Base-by-base conservation (phyloP, 306 rosid species). In the Malus asiatica region DNA sequence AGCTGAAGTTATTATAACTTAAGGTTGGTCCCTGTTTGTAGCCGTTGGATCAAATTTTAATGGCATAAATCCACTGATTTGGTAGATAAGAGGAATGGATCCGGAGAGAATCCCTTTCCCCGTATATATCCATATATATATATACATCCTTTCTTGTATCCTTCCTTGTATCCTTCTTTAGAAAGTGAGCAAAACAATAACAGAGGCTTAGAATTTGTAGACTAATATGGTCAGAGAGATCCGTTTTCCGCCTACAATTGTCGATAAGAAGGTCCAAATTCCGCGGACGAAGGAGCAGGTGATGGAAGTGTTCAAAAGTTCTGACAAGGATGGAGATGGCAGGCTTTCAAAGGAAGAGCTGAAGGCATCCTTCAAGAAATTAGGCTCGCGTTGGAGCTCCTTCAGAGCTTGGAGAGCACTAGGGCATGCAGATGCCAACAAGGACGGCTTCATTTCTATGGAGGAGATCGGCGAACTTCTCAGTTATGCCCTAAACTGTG, bases 291-390 rank as follows among this genome's bases (percentile, higher is more conserved):
- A 13, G n/a, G 38, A 32, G 61, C 10, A 2, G 19, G 8, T 33
- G 19, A n/a, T n/a, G n/a, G 35, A 12, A 48, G 45, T 6, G 68
- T 83, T 83, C 73, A 69, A 58, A 18, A 60, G 53, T 6, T 46
- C 11, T 23, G 86, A 79, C 73, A 12, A 4, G 52, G 45, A 79
- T 51, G 73, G 79, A 35, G 83, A 83, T 19, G 81, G 76, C 42
- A 63, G 22, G 18, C 76, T 83, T 23, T 63, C 67, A 7, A 58
- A 27, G 83, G 74, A 48, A 6, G 83, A 83, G 72, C 19, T 83
- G 61, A 76, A 57, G 83, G 42, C 57, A 10, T 83, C 78, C 42
- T 83, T 79, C 60, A 16, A 13, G 2, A 2, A 45, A 11, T 30
- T 79, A 4, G 83, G 83, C 12, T 23, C 81, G n/a, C 14, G 3